Evolutionary conservation across 2,329 filamentous ascomycete species (phyloP).

Genomic region (Hawksworthiomyces lignivorus): DNA sequence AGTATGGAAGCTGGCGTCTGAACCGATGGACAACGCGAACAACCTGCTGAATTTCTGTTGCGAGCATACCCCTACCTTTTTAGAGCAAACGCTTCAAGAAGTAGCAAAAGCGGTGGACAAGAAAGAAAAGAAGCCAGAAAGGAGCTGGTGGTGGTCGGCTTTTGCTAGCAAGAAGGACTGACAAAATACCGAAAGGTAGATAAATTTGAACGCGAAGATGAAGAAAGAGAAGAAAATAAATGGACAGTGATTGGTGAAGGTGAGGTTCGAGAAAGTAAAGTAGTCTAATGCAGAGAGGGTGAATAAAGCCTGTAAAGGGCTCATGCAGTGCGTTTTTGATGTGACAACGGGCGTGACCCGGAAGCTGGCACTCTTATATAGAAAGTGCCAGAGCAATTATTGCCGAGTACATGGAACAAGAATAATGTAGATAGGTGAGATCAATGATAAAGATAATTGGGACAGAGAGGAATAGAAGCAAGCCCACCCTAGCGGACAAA

Average conservation of each 20-base stretch:
- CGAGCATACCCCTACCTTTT: slow-evolving; percentile 7
- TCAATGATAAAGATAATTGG: background rate
- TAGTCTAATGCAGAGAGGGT: slow-evolving; percentile 1
- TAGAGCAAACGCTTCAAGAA: background rate
- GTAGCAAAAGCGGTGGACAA: background rate
- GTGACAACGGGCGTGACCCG: background rate
- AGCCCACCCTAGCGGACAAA: no score
- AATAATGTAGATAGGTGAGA: no score
- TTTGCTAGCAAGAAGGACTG: background rate
- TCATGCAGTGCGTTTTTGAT: background rate
- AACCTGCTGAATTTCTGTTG: background rate
- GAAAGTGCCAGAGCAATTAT: slow-evolving; percentile 1
- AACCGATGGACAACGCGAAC: background rate
- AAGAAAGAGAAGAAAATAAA: background rate
- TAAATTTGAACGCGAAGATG: background rate
- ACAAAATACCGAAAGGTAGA: slow-evolving; percentile 14
- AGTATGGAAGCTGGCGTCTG: background rate
- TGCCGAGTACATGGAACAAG: slow-evolving; percentile 2
- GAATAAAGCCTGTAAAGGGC: background rate
- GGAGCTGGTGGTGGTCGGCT: background rate
- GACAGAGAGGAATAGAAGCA: background rate
- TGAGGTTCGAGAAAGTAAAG: slow-evolving; percentile 4
- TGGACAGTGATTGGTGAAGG: slow-evolving; percentile 4
- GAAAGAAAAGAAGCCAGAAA: background rate
- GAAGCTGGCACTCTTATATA: slow-evolving; percentile 3